These are phyloP conservation scores for Tricholoma saponaceum DNA, from an alignment of 768 basidiomycete species.

Conservation along the genomic window DNA sequence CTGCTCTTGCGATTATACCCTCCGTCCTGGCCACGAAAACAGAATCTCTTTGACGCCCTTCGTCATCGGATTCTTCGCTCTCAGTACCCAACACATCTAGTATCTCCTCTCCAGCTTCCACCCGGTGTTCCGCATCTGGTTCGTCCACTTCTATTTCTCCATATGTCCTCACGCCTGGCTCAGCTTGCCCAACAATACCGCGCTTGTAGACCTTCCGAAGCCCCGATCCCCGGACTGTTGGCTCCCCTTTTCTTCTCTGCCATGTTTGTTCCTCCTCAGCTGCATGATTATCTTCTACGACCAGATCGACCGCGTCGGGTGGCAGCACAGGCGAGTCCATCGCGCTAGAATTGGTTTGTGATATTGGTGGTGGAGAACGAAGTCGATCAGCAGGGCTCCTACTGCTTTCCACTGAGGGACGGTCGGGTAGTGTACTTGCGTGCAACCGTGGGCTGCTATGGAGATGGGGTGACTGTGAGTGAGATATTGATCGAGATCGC, in stretches of 20 bases:
- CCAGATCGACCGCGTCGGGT: slow-evolving; percentile 84
- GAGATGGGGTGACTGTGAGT: slow-evolving; percentile 20
- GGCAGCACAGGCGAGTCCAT: slow-evolving; percentile 34
- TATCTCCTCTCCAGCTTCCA: slow-evolving; percentile 40
- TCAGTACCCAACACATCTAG: slow-evolving; percentile 30
- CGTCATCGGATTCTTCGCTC: slow-evolving; percentile 23
- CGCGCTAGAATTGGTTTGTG: slow-evolving; percentile 27
- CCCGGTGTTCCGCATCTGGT: slow-evolving; percentile 20
- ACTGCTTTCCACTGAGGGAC: slow-evolving; percentile 25
- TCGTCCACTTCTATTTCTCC: slow-evolving; percentile 41
- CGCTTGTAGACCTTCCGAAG: slow-evolving; percentile 51
- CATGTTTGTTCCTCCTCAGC: slow-evolving; percentile 47
- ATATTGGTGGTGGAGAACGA: slow-evolving; percentile 26
- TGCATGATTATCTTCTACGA: slow-evolving; percentile 65
- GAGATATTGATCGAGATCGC: slow-evolving; percentile 12
- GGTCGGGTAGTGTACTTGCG: slow-evolving; percentile 11
- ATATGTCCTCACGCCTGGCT: slow-evolving; percentile 26
- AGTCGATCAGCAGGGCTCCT: slow-evolving; percentile 18
- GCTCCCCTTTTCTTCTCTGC: slow-evolving; percentile 61
- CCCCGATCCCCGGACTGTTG: slow-evolving; percentile 37
- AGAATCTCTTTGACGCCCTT: slow-evolving; percentile 19
- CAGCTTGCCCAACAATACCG: slow-evolving; percentile 38
- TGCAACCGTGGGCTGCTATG: slow-evolving; percentile 6
- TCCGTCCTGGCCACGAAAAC: slow-evolving; percentile 16
- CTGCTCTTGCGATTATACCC: slow-evolving; percentile 27